These are phyloP conservation scores for Cladorrhinum sp. DNA, from an alignment of 2,329 filamentous ascomycete genomes.

Conservation along the genomic window DNA sequence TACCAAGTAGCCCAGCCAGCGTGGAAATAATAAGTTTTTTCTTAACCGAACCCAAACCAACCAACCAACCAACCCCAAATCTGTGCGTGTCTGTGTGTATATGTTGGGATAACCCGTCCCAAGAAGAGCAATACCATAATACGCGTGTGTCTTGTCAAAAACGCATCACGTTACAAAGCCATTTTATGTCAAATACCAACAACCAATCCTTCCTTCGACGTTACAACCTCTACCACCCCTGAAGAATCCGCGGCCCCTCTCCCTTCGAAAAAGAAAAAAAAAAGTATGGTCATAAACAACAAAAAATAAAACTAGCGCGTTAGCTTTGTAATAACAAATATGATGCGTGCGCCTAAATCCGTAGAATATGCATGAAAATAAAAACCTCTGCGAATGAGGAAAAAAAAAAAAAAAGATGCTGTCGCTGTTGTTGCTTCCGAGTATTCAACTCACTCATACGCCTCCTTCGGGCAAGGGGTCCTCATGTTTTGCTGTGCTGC, in stretches of 20 bases:
- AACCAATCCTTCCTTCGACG: background rate
- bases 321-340: background rate
- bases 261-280: background rate
- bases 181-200: background rate
- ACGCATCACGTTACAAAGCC: too few species aligned
- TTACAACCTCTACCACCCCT: background rate
- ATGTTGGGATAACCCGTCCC: background rate
- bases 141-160: background rate
- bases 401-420: background rate
- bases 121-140: background rate
- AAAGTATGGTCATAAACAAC: background rate
- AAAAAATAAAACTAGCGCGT: background rate
- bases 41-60: background rate
- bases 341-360: background rate
- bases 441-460: constrained; percentile 14
- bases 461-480: constrained; percentile 41
- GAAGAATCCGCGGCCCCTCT: background rate
- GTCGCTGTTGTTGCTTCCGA: background rate
- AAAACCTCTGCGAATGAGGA: background rate
- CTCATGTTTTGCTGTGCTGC: constrained; percentile 86
- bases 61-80: background rate
- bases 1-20: background rate
- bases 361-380: background rate
- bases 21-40: background rate
- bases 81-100: background rate